Conservation (phyloP, 2,329 filamentous ascomycete species). For the Conoideocrella luteorostrata region DNA sequence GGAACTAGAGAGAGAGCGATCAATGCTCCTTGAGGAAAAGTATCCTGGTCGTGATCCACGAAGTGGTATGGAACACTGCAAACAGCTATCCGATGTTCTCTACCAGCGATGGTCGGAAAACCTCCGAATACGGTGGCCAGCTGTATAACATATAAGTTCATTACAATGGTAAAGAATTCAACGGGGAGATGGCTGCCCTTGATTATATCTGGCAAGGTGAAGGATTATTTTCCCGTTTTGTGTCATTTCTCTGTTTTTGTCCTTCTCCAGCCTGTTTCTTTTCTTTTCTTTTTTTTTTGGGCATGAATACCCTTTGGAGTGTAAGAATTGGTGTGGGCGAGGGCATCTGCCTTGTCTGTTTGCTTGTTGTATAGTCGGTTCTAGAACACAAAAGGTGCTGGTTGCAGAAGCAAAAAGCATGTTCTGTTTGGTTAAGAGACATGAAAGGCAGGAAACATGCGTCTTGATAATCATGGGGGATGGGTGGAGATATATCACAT, state of each 20-base stretch:
- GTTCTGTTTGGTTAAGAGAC: slow-evolving; percentile 7
- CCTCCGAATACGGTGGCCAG: slow-evolving; percentile 64
- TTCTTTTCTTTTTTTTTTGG: neutral
- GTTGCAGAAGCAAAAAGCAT: slow-evolving; percentile 4
- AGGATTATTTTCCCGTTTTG: neutral
- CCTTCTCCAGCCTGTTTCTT: neutral
- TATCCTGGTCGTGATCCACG: slow-evolving; percentile 48
- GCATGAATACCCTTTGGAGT: slow-evolving; percentile 11
- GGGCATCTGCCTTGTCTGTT: slow-evolving; percentile 11
- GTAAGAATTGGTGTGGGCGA: slow-evolving; percentile 14
- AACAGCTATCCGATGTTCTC: slow-evolving; percentile 81
- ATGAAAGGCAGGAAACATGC: slow-evolving; percentile 2
- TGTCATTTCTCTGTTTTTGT: neutral
- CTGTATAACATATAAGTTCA: slow-evolving; percentile 22
- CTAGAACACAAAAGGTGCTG: slow-evolving; percentile 6
- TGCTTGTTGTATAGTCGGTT: slow-evolving; percentile 17
- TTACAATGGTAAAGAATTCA: no score
- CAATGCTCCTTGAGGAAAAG: slow-evolving; percentile 42
- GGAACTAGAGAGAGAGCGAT: slow-evolving; percentile 41
- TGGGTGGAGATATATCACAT: no score
- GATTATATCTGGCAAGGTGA: neutral
- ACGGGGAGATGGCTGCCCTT: neutral
- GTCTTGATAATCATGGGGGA: no score
- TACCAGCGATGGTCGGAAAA: slow-evolving; percentile 89
- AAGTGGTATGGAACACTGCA: slow-evolving; percentile 86